phyloP scores from a whole-genome alignment of 208 protist species.

The Leishmania tarentolae region DNA sequence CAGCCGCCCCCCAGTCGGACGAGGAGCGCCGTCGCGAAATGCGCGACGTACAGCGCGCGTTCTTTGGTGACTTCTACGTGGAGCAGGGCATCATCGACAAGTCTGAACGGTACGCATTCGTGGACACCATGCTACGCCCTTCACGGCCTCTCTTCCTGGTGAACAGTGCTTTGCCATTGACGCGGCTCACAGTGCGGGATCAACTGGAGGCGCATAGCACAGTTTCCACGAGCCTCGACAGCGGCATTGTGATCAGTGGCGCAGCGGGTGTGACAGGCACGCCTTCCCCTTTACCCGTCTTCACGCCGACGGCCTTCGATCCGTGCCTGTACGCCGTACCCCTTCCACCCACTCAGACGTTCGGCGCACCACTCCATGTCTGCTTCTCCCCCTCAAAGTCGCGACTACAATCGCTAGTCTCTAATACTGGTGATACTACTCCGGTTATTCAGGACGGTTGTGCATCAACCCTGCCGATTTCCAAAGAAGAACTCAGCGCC shows the following conservation, averaged over 20 bases:
- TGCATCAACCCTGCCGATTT: background rate
- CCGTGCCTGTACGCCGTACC: constrained; percentile 44
- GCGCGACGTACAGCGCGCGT: constrained; percentile 60
- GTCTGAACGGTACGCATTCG: constrained; percentile 45
- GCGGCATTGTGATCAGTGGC: background rate
- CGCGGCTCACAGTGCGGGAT: constrained; percentile 57
- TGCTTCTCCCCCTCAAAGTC: constrained; percentile 43
- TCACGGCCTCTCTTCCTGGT: constrained; percentile 49
- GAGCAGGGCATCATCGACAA: constrained; percentile 52
- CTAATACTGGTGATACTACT: background rate
- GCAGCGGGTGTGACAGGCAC: background rate
- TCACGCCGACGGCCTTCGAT: constrained; percentile 34
- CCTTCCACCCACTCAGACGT: constrained; percentile 43
- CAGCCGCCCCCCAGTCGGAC: constrained; percentile 38
- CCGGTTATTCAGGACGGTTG: background rate
- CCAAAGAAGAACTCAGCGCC: background rate
- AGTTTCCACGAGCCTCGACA: background rate
- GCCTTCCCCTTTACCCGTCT: constrained; percentile 21
- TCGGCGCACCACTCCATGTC: constrained; percentile 36
- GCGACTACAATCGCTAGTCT: background rate
- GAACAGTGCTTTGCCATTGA: constrained; percentile 52
- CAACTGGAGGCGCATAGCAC: constrained; percentile 59
- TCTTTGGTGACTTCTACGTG: constrained; percentile 79
- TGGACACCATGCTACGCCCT: constrained; percentile 62
- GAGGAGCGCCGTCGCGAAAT: constrained; percentile 60